Conservation (phyloP, 345 rosid species). For the Adansonia digitata region DNA sequence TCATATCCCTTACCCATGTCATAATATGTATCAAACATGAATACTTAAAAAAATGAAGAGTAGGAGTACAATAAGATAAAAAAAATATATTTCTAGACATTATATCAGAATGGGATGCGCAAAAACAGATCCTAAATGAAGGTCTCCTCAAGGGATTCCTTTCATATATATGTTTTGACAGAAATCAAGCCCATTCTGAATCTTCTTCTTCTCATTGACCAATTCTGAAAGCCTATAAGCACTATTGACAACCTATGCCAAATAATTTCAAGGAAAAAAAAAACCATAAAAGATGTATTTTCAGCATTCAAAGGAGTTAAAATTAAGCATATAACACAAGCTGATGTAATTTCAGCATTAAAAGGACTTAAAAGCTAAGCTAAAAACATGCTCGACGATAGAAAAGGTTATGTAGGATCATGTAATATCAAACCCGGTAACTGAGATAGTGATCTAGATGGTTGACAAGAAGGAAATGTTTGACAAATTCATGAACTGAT, state of each 20-base stretch:
- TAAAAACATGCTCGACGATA: neutral
- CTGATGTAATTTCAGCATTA: too few species aligned
- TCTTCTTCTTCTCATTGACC: constrained; percentile 53
- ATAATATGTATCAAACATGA: too few species aligned
- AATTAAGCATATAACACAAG: too few species aligned
- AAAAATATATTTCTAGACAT: too few species aligned
- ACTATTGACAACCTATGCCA: constrained; percentile 72
- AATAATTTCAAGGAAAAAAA: neutral
- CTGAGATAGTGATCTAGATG: constrained; percentile 79
- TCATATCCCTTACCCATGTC: too few species aligned
- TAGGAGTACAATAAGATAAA: too few species aligned
- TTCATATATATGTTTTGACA: constrained; percentile 64
- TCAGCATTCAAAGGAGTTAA: neutral
- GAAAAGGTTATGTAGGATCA: neutral
- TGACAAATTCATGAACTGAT: constrained; percentile 74
- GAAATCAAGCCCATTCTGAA: constrained; percentile 82
- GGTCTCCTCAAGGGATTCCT: constrained; percentile 61
- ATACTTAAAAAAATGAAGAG: too few species aligned
- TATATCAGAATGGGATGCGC: too few species aligned
- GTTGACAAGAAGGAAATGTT: constrained; percentile 88
- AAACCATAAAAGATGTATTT: neutral
- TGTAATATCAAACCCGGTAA: constrained; percentile 58
- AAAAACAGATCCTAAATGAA: constrained; percentile 39
- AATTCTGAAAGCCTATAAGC: constrained; percentile 64
- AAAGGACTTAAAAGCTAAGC: too few species aligned